These are phyloP conservation scores for Neofusicoccum sp. DNA, from an alignment of 2,329 filamentous ascomycete species.

Conservation along the genomic window DNA sequence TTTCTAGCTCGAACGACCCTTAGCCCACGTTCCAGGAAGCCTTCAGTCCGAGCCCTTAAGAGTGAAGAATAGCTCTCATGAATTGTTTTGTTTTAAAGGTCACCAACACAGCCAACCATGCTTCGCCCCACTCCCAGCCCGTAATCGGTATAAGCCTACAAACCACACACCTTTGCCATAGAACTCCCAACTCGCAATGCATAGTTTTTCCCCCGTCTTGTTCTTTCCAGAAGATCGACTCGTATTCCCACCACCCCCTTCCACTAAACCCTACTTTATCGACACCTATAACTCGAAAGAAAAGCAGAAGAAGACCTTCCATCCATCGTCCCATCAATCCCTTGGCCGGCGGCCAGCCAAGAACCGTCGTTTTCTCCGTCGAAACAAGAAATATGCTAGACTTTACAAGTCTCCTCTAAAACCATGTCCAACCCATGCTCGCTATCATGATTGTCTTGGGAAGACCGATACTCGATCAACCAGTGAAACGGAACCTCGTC, in stretches of 20 bases:
- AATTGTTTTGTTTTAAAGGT: background rate
- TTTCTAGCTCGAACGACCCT: too few species aligned
- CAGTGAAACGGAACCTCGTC: conserved; percentile 75
- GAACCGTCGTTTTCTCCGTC: background rate
- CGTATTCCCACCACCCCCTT: conserved; percentile 9
- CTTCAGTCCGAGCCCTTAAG: background rate
- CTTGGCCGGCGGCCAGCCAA: background rate
- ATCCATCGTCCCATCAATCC: conserved; percentile 1
- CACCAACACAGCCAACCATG: conserved; percentile 1
- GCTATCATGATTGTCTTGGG: background rate
- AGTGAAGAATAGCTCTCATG: background rate
- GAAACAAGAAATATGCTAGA: conserved; percentile 10
- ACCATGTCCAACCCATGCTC: conserved; percentile 1
- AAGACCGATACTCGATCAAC: background rate
- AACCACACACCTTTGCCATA: conserved; percentile 8
- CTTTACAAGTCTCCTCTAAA: conserved; percentile 15
- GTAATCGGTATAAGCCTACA: conserved; percentile 16
- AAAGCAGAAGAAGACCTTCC: background rate
- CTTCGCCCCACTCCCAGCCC: background rate
- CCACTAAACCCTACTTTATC: conserved; percentile 12
- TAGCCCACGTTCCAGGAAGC: too few species aligned
- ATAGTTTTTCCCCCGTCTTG: conserved; percentile 11
- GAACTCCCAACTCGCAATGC: conserved; percentile 15
- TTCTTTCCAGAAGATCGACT: conserved; percentile 15
- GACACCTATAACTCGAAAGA: background rate